A percentile compares a stretch with the other conserved stretches of the same genome.
phyloP scores from a whole-genome alignment of 495 filamentous ascomycete genomes.

The Cudoniella acicularis region DNA sequence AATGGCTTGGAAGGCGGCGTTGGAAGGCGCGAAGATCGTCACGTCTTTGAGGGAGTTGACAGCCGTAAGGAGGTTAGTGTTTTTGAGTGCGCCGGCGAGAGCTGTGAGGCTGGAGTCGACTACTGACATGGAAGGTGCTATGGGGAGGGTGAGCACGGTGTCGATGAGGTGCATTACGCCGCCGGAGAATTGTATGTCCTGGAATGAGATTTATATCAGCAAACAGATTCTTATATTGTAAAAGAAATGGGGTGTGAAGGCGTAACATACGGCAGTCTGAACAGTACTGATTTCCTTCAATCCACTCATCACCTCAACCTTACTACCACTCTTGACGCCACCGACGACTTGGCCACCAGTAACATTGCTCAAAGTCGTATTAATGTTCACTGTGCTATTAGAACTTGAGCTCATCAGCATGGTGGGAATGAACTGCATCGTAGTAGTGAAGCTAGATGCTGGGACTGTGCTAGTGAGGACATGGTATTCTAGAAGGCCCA shows the following conservation, averaged over 20 bases:
- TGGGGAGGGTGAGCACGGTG: conserved; percentile 50
- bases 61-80: conserved; percentile 38
- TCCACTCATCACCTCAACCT: conserved; percentile 35
- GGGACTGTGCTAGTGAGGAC: conserved; percentile 54
- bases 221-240: too few species aligned
- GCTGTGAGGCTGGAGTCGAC: conserved; percentile 50
- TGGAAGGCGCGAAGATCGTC: conserved; percentile 62
- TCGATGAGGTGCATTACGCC: conserved; percentile 67
- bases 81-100: conserved; percentile 48
- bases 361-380: conserved; percentile 39
- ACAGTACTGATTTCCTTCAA: conserved; percentile 34
- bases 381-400: conserved; percentile 27
- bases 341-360: conserved; percentile 29
- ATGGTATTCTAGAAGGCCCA: conserved; percentile 59
- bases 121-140: conserved; percentile 43
- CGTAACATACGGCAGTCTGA: conserved; percentile 12
- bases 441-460: conserved; percentile 36
- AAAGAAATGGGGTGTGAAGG: not conserved
- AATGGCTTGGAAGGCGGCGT: conserved; percentile 59
- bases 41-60: conserved; percentile 45
- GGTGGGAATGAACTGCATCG: conserved; percentile 50
- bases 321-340: conserved; percentile 26
- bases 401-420: conserved; percentile 32
- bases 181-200: conserved; percentile 54
- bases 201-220: conserved; percentile 7